Percentiles rank a stretch among this genome's conserved stretches.
These are phyloP conservation scores for Avena atlantica DNA, from an alignment of 176 grass and related monocot species.

Conservation along the genomic window DNA sequence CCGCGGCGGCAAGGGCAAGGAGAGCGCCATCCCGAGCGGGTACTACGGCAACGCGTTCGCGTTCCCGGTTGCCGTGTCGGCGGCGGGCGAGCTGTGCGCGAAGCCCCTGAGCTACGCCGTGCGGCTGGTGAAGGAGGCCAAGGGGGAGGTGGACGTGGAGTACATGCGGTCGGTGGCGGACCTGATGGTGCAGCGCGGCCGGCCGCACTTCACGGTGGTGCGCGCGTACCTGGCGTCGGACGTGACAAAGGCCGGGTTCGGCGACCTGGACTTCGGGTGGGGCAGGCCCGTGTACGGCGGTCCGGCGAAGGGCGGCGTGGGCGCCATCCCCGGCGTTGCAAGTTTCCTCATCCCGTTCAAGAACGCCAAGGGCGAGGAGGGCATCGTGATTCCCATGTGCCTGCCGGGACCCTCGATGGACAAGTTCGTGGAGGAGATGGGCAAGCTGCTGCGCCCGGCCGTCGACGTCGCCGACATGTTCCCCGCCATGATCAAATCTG, in stretches of 20 bases:
- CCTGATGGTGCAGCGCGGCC: slow-evolving; percentile 62
- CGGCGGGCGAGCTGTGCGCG: slow-evolving; percentile 51
- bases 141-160: slow-evolving; percentile 61
- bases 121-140: slow-evolving; percentile 68
- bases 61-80: slow-evolving; percentile 63
- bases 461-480: background rate
- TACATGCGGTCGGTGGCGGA: slow-evolving; percentile 74
- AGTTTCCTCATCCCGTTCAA: slow-evolving; percentile 76
- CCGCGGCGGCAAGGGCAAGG: slow-evolving; percentile 45
- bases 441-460: slow-evolving; percentile 45
- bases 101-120: slow-evolving; percentile 65
- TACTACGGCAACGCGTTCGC: slow-evolving; percentile 92
- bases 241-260: slow-evolving; percentile 65
- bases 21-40: slow-evolving; percentile 48
- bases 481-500: slow-evolving; percentile 38
- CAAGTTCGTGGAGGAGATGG: slow-evolving; percentile 60
- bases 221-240: slow-evolving; percentile 72
- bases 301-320: slow-evolving; percentile 63
- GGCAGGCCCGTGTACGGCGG: slow-evolving; percentile 75
- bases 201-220: slow-evolving; percentile 80
- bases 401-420: slow-evolving; percentile 72
- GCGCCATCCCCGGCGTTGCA: slow-evolving; percentile 68
- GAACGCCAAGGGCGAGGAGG: slow-evolving; percentile 68
- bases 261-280: slow-evolving; percentile 90
- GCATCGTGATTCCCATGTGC: slow-evolving; percentile 69